Base-by-base conservation (phyloP, 768 basidiomycete species). In the Tremella mesenterica region DNA sequence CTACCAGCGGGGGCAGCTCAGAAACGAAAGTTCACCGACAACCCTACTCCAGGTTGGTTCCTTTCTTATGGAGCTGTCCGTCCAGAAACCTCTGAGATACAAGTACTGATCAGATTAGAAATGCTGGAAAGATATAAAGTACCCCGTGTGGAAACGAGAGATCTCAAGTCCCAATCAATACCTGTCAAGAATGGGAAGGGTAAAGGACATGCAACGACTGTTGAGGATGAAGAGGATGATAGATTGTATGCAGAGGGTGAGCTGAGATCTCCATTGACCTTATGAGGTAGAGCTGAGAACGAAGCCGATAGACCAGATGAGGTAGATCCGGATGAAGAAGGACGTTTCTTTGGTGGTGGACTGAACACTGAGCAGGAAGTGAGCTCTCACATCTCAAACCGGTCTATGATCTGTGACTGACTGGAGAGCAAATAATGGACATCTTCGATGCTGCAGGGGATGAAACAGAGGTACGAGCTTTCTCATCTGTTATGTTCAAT, bases 321-420 rank as follows among this genome's bases (percentile, higher is more conserved):
- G 27, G 68, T 72, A 39, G 69, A 71, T 51, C 63, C 25, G 62
- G 90, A 92, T 65, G 87, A 85, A 21, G 89, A 91, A 62, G 90
- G 88, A 0, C 79, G 90, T 10, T 92, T 93, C 75, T 93, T 84
- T 65, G 95, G 95, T 33, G 90, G 92, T 1, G 95, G 95, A 1
- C 76, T 99, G 56, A 92, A 89, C 1, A 80, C 78, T 33, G 85
- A 91, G 69, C 95, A 99, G 76, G 92, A 96, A 70, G 84, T 70
- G 31, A 44, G 63, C 27, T 46, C 9, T 34, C 4, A 28, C 46
- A 43, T 52, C 43, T 39, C n/a, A n/a, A 10, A 36, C 30, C 18
- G 25, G 28, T 20, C 20, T 20, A 18, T 20, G 34, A 45, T 41
- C 14, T 31, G 2, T 23, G 50, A 18, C 27, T 60, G 21, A 49